Base-by-base conservation (phyloP, 768 basidiomycete species). In the Tricholomella constricta region DNA sequence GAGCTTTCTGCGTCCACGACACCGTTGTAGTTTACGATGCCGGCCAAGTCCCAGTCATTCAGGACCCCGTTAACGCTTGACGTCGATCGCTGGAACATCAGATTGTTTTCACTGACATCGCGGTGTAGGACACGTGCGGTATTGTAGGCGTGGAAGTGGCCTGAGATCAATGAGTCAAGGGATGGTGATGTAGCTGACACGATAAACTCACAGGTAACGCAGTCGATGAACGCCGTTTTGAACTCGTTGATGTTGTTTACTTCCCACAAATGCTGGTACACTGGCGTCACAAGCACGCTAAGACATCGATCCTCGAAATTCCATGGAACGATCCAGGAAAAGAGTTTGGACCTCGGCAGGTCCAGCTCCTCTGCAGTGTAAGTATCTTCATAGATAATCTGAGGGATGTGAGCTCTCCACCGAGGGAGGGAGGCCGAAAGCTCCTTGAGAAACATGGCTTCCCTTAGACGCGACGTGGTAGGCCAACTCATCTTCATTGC, bases 401-500 rank as follows among this genome's bases (percentile, higher is more conserved):
- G 37, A 4, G 64, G 62, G 12, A 63, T 45, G 45, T 65, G 52
- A 10, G 44, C 45, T 7, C 17, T 45, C 50, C 53, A 55, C 43
- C 36, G 35, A 3, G 59, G 54, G 31, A 59, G 48, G 8, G 23
- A 25, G 26, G 45, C 14, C 6, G 41, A 42, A 37, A 63, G 52
- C 2, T 40, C 22, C 6, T 36, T 25, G 4, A 65, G 35, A 10
- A 48, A 35, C 6, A 27, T 35, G 15, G 52, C 47, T 49, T 66
- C 61, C 10, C 29, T 6, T 3, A 48, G 19, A 14, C 57, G 58
- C 15, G 40, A 17, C 0, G 19, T 25, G 17, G 36, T 38, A 2
- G 52, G 56, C 63, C 63, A 66, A 19, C 49, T 57, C 12, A 57
- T 26, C 29, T 66, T 63, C 29, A 62, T 14, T 6, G 51, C 60